Evolutionary conservation across 257 asterid species (phyloP), one percentile per base, ranked within the genome.

Genomic region (Anisodus acutangulus): DNA sequence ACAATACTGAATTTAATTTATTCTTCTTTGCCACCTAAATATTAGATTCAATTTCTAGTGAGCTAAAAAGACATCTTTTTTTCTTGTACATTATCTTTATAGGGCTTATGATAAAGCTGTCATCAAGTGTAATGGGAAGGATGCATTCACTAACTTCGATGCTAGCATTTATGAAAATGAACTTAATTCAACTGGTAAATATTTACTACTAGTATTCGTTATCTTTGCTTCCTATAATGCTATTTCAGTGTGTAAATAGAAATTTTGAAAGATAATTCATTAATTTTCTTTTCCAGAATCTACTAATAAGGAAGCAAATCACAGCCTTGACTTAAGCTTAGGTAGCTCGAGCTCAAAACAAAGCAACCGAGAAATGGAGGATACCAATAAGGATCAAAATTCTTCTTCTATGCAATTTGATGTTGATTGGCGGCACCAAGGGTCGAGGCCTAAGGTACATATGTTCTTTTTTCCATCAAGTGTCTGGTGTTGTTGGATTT

Each of bases 81-180:
- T 31, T 35, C 60, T 59, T 60, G 9, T 5, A 47, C 47, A 9
- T 81, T 81, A 11, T 57, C 13, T 62, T 71, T 13, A 37, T 85
- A 93, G 98, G 98, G 97, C 98, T 86, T 95, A 95, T 88, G 98
- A 95, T 72, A 95, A 93, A 89, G 98, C 98, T 57, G 95, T 97
- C 87, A 91, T 95, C 59, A 93, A 90, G 89, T 90, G 94, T 67
- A 92, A 93, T 70, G 97, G 98, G 26, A 96, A 92, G 88, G 98
- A 93, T 84, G 98, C 97, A 47, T 95, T 92, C 54, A 93, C 98
- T 58, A 93, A 92, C 88, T 95, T 95, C 80, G 95, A 94, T 88
- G 91, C 95, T 86, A 91, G 88, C 89, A 92, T 90, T 86, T 95
- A 94, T 79, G 93, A 91, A 53, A 89, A 92, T 22, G 94, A 95